A percentile compares a stretch with the other conserved stretches of the same genome.
Conservation (phyloP, 306 rosid species). For the Comarum palustre region DNA sequence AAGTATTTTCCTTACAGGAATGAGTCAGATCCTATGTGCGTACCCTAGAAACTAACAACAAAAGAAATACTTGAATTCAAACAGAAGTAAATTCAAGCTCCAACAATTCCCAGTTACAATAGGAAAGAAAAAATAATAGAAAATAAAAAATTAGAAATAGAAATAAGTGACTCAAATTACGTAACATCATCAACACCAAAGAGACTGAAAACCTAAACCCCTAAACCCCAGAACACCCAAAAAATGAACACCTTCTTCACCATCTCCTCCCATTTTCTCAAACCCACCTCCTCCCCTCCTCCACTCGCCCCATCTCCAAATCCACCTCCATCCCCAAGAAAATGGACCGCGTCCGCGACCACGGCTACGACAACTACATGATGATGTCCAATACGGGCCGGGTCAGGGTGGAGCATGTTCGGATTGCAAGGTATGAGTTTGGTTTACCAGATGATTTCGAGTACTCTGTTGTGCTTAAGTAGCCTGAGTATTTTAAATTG, state of each 20-base stretch:
- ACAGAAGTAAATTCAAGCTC: too few species aligned
- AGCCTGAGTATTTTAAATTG: slow-evolving; percentile 62
- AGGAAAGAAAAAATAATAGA: too few species aligned
- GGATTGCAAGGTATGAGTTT: slow-evolving; percentile 61
- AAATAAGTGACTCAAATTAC: too few species aligned
- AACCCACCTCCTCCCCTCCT: slow-evolving; percentile 18
- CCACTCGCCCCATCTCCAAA: slow-evolving; percentile 48
- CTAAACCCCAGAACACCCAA: not conserved
- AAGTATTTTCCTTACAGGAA: too few species aligned
- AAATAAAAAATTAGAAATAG: too few species aligned
- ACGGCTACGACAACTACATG: slow-evolving; percentile 87
- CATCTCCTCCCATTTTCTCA: slow-evolving; percentile 29
- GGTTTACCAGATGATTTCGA: slow-evolving; percentile 89
- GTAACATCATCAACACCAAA: too few species aligned
- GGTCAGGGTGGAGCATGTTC: slow-evolving; percentile 76
- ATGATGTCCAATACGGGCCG: slow-evolving; percentile 68
- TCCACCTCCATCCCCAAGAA: slow-evolving; percentile 82
- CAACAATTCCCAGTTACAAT: too few species aligned
- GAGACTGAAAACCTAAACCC: not conserved
- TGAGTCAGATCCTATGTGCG: too few species aligned
- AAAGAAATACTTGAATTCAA: too few species aligned
- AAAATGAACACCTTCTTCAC: not conserved
- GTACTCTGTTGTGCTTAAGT: slow-evolving; percentile 57
- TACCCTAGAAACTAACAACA: too few species aligned
- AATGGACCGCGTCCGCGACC: slow-evolving; percentile 64